Percentiles rank a stretch among this genome's conserved stretches.
These are phyloP conservation scores for Vaccinium vitisidaea DNA, from an alignment of 148 eudicot genomes.

Conservation along the genomic window DNA sequence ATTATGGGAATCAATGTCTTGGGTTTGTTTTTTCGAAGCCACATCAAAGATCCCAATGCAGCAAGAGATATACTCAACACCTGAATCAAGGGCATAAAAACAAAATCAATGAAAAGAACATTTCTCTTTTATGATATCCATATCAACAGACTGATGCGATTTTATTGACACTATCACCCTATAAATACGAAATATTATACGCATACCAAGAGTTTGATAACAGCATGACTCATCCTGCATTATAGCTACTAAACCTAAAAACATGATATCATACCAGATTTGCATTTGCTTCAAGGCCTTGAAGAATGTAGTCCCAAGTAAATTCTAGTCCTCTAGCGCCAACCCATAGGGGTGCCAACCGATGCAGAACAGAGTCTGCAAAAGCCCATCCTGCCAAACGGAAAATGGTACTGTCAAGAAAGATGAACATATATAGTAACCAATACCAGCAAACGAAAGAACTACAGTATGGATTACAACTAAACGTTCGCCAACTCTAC, in stretches of 20 bases:
- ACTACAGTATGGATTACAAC: background rate
- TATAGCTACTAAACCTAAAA: background rate
- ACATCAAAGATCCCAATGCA: constrained; percentile 94
- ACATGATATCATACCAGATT: constrained; percentile 58
- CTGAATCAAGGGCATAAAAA: constrained; percentile 34
- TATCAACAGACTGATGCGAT: background rate
- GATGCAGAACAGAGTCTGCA: constrained; percentile 92
- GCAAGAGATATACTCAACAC: constrained; percentile 84
- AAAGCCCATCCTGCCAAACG: constrained; percentile 92
- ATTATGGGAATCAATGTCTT: constrained; percentile 81
- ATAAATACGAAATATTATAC: background rate
- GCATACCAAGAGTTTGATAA: background rate
- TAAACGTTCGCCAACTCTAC: background rate
- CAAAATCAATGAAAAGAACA: constrained; percentile 11
- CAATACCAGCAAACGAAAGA: background rate
- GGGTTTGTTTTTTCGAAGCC: constrained; percentile 97
- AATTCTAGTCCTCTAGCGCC: constrained; percentile 97
- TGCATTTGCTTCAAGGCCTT: constrained; percentile 99
- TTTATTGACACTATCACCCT: background rate
- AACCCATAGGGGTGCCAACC: constrained; percentile 95
- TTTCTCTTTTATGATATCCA: background rate
- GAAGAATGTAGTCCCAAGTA: constrained; percentile 89
- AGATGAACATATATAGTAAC: background rate
- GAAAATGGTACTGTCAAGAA: constrained; percentile 1
- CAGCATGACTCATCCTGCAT: background rate